Evolutionary conservation across 371 early-diverging fungal species (phyloP), one percentile per base, ranked within the genome.

Genomic region (Mortierella sp.): DNA sequence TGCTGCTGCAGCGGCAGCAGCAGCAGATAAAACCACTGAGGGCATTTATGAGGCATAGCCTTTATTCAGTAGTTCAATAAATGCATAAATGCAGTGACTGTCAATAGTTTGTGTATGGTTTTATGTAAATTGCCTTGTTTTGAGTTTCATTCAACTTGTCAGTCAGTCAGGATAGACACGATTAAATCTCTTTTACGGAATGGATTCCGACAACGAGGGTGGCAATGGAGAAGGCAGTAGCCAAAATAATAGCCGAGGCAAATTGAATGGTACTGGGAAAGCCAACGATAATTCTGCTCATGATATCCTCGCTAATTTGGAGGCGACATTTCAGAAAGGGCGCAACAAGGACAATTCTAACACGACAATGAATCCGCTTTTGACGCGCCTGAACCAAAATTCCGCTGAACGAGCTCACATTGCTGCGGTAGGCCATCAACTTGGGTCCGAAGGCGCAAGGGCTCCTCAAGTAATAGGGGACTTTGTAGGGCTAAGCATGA

Each of bases 391-490:
- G 28, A 75, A 71, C 63, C 81, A 76, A 37, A 66, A 67, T 67
- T 72, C 76, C 14, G 73, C 65, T 14, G 81, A 81, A 52, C 62
- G 76, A 10, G 81, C 75, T 1, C 72, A 76, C 39, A 51, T 81
- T 20, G 75, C 73, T 3, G 72, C 75, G 1, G 76, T 81, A 6
- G 69, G 81, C 2, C 24, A 69, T 35, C 72, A 71, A 35, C 75
- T 79, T 20, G 80, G 75, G 12, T 64, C 75, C 1, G 80, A 75
- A 16, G 76, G 71, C 5, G 54, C 67, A 20, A 37, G 45, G 26
- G 76, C 66, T 1, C 81, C 75, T 1, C 57, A 70, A 0, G 73
- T 80, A 20, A 80, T 80, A 22, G 80, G 80, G 9, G 80, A 80
- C 45, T 80, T 67, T 59, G 69, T 71, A 9, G 80, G 75, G 0